Evolutionary conservation across 306 rosid genomes (phyloP).

Genomic region (Chamaecrista fasciculata): DNA sequence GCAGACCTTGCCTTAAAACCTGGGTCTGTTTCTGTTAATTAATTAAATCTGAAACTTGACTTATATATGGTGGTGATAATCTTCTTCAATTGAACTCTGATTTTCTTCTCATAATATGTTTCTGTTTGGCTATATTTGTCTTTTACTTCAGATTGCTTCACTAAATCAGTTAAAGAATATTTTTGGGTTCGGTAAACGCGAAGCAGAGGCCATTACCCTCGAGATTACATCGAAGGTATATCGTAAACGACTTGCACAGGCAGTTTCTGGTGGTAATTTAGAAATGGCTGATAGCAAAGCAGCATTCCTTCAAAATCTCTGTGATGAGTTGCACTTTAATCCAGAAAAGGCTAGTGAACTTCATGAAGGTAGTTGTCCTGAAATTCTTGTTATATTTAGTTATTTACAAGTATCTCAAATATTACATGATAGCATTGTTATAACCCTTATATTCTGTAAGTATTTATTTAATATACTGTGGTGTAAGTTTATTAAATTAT

Average conservation of each 20-base stretch:
- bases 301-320: conserved; percentile 84
- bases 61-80: not conserved
- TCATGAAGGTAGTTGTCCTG: conserved; percentile 66
- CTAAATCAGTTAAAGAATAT: conserved; percentile 82
- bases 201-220: conserved; percentile 72
- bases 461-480: not conserved
- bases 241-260: conserved; percentile 74
- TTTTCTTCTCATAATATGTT: not conserved
- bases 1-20: not conserved
- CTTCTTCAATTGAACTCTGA: not conserved
- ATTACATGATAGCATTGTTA: conserved; percentile 9
- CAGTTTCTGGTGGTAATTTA: conserved; percentile 66
- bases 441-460: conserved; percentile 4
- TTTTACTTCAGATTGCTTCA: conserved; percentile 55
- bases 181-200: conserved; percentile 92
- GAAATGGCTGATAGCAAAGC: conserved; percentile 97
- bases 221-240: conserved; percentile 79
- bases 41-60: not conserved
- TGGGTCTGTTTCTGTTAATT: conserved; percentile 3
- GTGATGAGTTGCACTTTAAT: conserved; percentile 83
- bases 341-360: conserved; percentile 85
- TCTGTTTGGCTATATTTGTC: conserved; percentile 14
- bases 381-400: not conserved
- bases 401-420: conserved; percentile 7
- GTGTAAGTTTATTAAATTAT: not conserved